A percentile compares a stretch with the other conserved stretches of the same genome.
phyloP scores from a whole-genome alignment of 2,329 filamentous ascomycete species.

The Zymoseptoria brevis region DNA sequence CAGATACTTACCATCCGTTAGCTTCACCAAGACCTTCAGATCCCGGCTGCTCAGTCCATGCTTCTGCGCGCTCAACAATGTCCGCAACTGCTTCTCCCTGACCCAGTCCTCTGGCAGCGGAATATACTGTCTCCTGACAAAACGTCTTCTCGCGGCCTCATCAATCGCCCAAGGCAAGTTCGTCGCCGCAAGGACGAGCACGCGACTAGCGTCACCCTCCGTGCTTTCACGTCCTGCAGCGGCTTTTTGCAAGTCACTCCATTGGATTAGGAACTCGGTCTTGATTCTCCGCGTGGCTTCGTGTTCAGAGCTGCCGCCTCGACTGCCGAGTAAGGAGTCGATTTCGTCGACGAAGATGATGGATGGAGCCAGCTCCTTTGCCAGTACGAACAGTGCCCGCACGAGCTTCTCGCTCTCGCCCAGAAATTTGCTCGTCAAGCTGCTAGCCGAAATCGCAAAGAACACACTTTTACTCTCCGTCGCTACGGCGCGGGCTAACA shows the following conservation, averaged over 20 bases:
- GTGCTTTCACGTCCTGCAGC: conserved; percentile 72
- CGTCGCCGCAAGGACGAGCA: conserved; percentile 88
- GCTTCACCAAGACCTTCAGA: conserved; percentile 61
- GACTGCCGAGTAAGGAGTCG: conserved; percentile 79
- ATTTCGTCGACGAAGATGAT: conserved; percentile 99
- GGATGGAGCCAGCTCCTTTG: conserved; percentile 78
- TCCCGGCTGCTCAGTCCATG: conserved; percentile 67
- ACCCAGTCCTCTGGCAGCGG: conserved; percentile 82
- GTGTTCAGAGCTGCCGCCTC: conserved; percentile 77
- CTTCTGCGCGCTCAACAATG: conserved; percentile 77
- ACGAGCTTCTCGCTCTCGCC: conserved; percentile 97
- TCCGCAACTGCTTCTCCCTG: conserved; percentile 68
- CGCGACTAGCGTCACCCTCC: conserved; percentile 72
- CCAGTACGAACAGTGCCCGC: conserved; percentile 80
- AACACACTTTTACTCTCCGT: conserved; percentile 93
- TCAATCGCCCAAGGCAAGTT: conserved; percentile 98
- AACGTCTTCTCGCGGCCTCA: conserved; percentile 81
- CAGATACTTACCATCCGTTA: conserved; percentile 65
- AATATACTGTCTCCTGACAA: conserved; percentile 92
- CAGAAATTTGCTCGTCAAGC: conserved; percentile 88
- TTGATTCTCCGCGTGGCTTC: conserved; percentile 92
- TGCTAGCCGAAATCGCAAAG: conserved; percentile 93
- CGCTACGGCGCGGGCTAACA: conserved; percentile 89
- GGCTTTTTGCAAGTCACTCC: conserved; percentile 87
- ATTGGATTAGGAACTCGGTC: conserved; percentile 95